phyloP scores from a whole-genome alignment of 2,329 filamentous ascomycete genomes.

The Apiospora malaysiana region DNA sequence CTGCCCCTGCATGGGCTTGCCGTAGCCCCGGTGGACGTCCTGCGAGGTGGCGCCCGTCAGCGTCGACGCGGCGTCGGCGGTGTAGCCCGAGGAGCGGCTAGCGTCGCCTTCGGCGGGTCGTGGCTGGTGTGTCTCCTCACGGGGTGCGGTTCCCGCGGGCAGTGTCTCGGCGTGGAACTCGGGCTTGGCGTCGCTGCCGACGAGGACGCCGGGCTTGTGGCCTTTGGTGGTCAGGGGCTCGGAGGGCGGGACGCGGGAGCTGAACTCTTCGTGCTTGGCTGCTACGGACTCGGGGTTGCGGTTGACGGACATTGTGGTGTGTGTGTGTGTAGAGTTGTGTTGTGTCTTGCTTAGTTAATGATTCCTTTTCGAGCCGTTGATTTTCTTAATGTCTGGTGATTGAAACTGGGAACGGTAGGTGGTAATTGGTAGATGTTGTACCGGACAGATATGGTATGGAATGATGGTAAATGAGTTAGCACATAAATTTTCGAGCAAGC shows the following conservation, averaged over 20 bases:
- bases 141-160: slow-evolving; percentile 68
- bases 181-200: slow-evolving; percentile 62
- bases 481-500: not conserved
- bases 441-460: no score
- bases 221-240: slow-evolving; percentile 60
- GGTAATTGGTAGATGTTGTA: no score
- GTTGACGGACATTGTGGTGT: slow-evolving; percentile 3
- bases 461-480: not conserved
- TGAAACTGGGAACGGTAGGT: not conserved
- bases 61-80: slow-evolving; percentile 43
- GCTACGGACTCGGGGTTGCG: slow-evolving; percentile 8
- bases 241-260: slow-evolving; percentile 52
- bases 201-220: slow-evolving; percentile 66
- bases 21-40: slow-evolving; percentile 50
- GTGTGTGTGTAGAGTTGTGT: not conserved
- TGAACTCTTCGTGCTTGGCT: slow-evolving; percentile 18
- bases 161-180: slow-evolving; percentile 69
- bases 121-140: slow-evolving; percentile 46
- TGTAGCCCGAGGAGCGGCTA: slow-evolving; percentile 41
- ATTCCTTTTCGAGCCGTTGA: not conserved
- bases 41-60: slow-evolving; percentile 52
- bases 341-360: not conserved
- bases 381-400: not conserved
- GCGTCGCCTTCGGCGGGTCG: slow-evolving; percentile 40
- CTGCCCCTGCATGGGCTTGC: slow-evolving; percentile 51